Evolutionary conservation across 495 filamentous ascomycete genomes (phyloP), one percentile per base, ranked within the genome.

Genomic region (Aspergillus sparsus): DNA sequence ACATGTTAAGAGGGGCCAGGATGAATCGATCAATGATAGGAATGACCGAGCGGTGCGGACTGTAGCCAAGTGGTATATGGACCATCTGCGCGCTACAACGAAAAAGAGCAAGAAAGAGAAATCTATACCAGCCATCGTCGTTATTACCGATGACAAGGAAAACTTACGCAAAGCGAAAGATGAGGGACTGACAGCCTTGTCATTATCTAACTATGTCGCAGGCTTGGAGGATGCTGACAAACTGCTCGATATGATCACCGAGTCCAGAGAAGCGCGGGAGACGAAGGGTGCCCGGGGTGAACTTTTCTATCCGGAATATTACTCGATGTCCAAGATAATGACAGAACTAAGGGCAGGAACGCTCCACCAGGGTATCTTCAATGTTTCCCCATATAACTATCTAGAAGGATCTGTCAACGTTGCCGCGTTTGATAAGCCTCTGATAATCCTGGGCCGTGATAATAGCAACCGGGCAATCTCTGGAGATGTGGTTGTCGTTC

Each of bases 371-470:
- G 94, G 94, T 41, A 85, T 89, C 13, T 98, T 95, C 77, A 96
- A 93, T 66, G 90, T 98, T 27, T 98, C 94, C 9, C 90, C 91
- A 7, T 98, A 98, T 79, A 98, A 98, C 72, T 98, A 96, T 67
- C 78, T 98, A 33, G 95, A 98, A 71, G 95, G 91, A 8, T 90
- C 90, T 10, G 87, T 98, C 49, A 87, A 91, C 66, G 92, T 96
- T 7, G 82, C 92, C 15, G 85, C 92, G 16, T 98, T 98, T 65
- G 90, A 96, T 52, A 93, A 90, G 63, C 79, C 92, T 7, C 83
- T 98, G 35, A 77, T 98, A 12, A 85, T 98, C 55, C 78, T 97
- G 11, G 94, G 94, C n/a, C 82, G 94, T 50, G 93, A 98, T 64
- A 97, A 96, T 74, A 96, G 94, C 79, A 98, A 98, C 74, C 85